Base-by-base conservation (phyloP, 768 basidiomycete species). In the Suillus brevipes region DNA sequence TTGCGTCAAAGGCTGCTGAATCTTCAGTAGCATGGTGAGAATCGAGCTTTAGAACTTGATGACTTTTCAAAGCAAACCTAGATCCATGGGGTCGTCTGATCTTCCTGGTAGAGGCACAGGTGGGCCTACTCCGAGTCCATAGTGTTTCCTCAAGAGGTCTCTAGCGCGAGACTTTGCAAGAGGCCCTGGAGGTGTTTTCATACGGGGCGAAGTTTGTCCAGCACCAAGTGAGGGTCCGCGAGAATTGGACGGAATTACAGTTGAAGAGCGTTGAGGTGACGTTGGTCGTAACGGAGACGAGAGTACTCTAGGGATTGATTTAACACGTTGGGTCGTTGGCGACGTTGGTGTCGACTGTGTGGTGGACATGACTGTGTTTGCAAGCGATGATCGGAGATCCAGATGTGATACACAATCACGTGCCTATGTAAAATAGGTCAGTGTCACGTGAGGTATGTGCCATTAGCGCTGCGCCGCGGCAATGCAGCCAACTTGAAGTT, bases 91-190 rank as follows among this genome's bases (percentile, higher is more conserved):
- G 74, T 94, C 93, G 61, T 82, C 81, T 38, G 78, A 79, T 47
- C 83, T 84, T 37, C 86, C 86, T 2, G 83, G 81, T 1, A 81
- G 70, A 25, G 91, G 84, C 4, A 84, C 81, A 14, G 91, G 93
- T 38, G 86, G 86, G 0, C 88, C 89, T n/a, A 91, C 78, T 20
- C 88, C 90, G 34, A 96, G 77, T 6, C 93, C 92, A 82, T 96
- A 96, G 72, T 96, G 94, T 68, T 92, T 93, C 70, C 94, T 82
- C 60, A 95, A 72, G 58, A 95, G 74, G 73, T 94, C 92, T 68
- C 89, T 82, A 14, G 93, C 93, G 18, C 88, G 81, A 23, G 83
- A 79, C 70, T 87, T 88, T 25, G 73, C 66, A 38, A 73, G 70
- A 28, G 77, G 73, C 49, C 75, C 74, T 13, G 77, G 71, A 34